Evolutionary conservation across 169 alveolate species (phyloP).

Genomic region (Plasmodium adleri): DNA sequence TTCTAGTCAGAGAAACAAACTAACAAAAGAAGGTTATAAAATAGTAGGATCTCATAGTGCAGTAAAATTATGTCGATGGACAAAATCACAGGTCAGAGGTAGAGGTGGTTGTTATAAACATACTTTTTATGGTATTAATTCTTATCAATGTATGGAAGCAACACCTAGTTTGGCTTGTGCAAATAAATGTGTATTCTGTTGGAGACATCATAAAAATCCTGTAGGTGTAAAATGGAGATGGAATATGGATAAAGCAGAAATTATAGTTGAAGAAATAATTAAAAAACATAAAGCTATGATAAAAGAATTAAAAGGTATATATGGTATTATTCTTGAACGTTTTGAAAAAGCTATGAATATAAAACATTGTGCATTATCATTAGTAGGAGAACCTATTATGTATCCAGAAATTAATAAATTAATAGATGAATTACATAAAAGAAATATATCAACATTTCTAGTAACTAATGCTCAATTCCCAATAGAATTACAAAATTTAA

Average conservation of each 20-base stretch:
- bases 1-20: constrained; percentile 75
- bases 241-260: constrained; percentile 89
- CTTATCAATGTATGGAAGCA: constrained; percentile 93
- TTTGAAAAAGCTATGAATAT: constrained; percentile 81
- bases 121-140: constrained; percentile 92
- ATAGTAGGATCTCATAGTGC: constrained; percentile 92
- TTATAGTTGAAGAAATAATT: constrained; percentile 80
- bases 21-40: constrained; percentile 87
- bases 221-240: constrained; percentile 91
- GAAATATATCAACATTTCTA: constrained; percentile 89
- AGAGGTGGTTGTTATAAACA: constrained; percentile 94
- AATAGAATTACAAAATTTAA: constrained; percentile 82
- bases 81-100: constrained; percentile 89
- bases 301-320: constrained; percentile 84
- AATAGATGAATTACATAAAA: constrained; percentile 85
- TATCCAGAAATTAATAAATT: constrained; percentile 91
- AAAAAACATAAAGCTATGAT: constrained; percentile 80
- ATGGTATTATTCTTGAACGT: constrained; percentile 80
- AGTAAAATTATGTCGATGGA: constrained; percentile 93
- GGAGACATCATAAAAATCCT: constrained; percentile 94
- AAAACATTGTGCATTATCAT: constrained; percentile 90
- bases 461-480: constrained; percentile 94
- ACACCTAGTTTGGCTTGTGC: constrained; percentile 94
- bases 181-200: constrained; percentile 93
- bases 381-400: constrained; percentile 95